These are phyloP conservation scores for Aspergillus texensis DNA, from an alignment of 2,329 filamentous ascomycete genomes.

Conservation along the genomic window DNA sequence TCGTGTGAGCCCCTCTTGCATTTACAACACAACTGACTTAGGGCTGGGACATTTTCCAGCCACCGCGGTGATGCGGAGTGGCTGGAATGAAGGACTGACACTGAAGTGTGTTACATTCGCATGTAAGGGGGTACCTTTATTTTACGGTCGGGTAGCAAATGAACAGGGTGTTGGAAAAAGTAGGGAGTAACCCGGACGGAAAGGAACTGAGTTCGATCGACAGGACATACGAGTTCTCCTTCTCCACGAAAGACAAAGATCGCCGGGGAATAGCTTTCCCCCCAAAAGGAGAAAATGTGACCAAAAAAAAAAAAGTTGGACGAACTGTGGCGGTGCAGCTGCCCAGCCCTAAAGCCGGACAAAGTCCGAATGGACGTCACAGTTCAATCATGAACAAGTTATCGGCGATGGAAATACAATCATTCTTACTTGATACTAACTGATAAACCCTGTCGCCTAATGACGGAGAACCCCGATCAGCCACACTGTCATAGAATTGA, in stretches of 20 bases:
- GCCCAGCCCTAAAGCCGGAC: not conserved
- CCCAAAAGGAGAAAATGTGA: not conserved
- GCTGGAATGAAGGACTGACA: not conserved
- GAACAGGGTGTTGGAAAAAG: not conserved
- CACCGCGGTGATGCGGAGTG: not conserved
- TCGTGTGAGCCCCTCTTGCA: not conserved
- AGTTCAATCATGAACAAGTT: not conserved
- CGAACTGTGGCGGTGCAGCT: not conserved
- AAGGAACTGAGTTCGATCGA: not conserved
- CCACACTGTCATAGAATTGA: not conserved
- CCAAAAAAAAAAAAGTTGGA: not conserved
- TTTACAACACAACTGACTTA: not conserved
- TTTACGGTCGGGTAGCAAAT: not conserved
- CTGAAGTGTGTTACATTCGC: not conserved
- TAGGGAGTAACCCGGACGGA: not conserved
- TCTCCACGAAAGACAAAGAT: not conserved
- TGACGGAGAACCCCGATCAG: not conserved
- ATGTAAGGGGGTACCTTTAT: not conserved
- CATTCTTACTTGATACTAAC: not conserved
- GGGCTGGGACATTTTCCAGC: not conserved
- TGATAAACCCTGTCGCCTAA: not conserved
- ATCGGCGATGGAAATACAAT: not conserved
- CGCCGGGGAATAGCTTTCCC: not conserved
- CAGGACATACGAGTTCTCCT: not conserved
- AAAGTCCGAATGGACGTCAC: not conserved